Base-by-base conservation (phyloP, 139 green algal genomes). In the Limnomonas spitsbergensis region DNA sequence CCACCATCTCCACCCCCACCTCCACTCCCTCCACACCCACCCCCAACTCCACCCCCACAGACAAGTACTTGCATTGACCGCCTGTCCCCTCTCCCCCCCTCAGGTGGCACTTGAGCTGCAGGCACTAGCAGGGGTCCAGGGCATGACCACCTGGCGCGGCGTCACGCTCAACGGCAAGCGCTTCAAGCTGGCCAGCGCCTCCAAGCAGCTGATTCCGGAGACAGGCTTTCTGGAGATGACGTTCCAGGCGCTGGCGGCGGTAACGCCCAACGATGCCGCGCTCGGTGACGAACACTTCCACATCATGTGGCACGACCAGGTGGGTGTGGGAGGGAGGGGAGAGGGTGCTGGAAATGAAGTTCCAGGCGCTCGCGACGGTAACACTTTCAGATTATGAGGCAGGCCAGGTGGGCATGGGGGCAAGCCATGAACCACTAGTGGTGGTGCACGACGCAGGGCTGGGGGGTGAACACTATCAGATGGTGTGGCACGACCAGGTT, bases 211-310 rank as follows among this genome's bases (percentile, higher is more conserved):
- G 47, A 61, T 61, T 61, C 47, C 47, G 47, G 47, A 61, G 47
- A 61, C 14, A 29, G 47, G 47, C 20, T 20, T 29, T 14, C 47
- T 61, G 14, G 14, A 61, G 20, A 20, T 61, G 14, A 61, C 47
- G 14, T 61, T 61, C 47, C 47, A 61, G 47, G 14, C 14, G 14
- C 14, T 20, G 20, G 14, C 20, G 14, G 14, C 47, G 14, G 20
- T 40, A 7, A 26, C 37, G 37, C n/a, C 32, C 34, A 29, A 67
- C 31, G 71, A 77, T 31, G 39, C 39, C 20, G 27, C 71, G 4
- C 39, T 77, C 20, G 38, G 3, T 67, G 71, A 77, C 27, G 39
- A 1, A 3, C 37, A 77, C 32, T 77, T 77, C 38, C 27, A 20
- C 2, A 40, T 40, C 27, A 77, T 54, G 71, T 77, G 39, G 2